These are phyloP conservation scores for Leucosporidium yakuticum DNA, from an alignment of 768 basidiomycete species.

Conservation along the genomic window DNA sequence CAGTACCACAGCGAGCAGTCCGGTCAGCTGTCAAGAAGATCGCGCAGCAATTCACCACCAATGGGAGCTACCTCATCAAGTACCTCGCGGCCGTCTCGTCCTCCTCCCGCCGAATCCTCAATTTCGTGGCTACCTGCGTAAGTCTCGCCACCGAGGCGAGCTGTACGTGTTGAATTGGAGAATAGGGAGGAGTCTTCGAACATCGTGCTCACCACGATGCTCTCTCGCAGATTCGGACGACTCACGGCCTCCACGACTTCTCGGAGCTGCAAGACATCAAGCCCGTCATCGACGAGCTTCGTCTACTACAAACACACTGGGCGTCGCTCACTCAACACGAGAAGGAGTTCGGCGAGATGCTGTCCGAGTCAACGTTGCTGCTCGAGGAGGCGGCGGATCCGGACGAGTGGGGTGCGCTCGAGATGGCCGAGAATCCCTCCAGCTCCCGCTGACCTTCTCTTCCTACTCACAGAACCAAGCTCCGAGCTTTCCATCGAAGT, in stretches of 20 bases:
- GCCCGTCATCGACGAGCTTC: neutral
- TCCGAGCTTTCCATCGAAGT: neutral
- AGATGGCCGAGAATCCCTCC: neutral
- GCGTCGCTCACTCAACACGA: too few relatives aligned
- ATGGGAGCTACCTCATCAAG: neutral
- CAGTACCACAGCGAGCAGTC: constrained; percentile 5
- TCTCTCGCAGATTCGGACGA: constrained; percentile 3
- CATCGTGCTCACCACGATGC: too few relatives aligned
- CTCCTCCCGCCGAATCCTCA: constrained; percentile 6
- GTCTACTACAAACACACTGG: neutral
- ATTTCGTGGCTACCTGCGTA: constrained; percentile 2
- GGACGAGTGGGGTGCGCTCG: neutral
- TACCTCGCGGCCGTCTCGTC: neutral
- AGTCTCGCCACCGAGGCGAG: neutral
- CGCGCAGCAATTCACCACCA: neutral
- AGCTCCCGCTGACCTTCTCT: neutral
- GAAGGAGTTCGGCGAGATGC: neutral
- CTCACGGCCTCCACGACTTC: constrained; percentile 9
- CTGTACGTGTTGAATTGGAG: too few relatives aligned
- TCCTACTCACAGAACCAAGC: neutral
- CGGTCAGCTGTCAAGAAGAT: neutral
- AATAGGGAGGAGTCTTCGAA: too few relatives aligned
- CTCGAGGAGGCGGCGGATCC: constrained; percentile 1
- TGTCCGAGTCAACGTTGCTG: neutral
- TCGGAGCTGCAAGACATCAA: neutral